Evolutionary conservation across 2,329 filamentous ascomycete species (phyloP), one percentile per base, ranked within the genome.

Genomic region (Botryotinia convoluta): DNA sequence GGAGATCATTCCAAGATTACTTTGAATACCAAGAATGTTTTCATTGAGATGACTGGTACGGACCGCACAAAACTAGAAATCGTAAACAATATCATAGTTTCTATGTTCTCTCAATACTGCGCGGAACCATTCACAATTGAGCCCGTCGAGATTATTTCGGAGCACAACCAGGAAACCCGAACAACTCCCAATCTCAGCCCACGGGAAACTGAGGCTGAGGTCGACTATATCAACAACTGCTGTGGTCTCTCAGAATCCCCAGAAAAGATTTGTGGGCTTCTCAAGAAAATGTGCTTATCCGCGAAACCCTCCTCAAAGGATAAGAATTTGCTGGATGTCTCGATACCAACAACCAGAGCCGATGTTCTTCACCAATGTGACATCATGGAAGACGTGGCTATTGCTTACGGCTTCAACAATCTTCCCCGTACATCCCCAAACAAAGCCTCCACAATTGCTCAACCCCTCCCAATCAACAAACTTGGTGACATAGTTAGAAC

Each of bases 331-430:
- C 86, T 97, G 74, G 92, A 97, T 79, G 91, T 98, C 42, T 88
- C 91, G 51, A 89, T 98, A 37, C 96, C 96, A 14, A 90, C 95
- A 45, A 98, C 95, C 64, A 90, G 96, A 75, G 95, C 96, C 65
- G 96, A 99, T 82, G 92, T 99, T 60, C 90, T 99, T 45, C 96
- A 99, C 83, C 93, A 98, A 81, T 97, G 94, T 79, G 96, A 99
- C 82, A 93, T 99, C 78, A 99, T 99, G 95, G 96, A 99, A 84
- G 97, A 99, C 81, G 91, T 97, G 32, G 96, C 94, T 59, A 96
- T 99, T 77, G 94, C 94, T 71, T 98, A 98, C 82, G 96, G 97
- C 77, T 99, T 97, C 88, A 99, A 99, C 87, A 94, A 93, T 76
- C 91, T 99, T 29, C 95, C 95, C 1, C 91, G 94, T 70, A 90